Base-by-base conservation (phyloP, 2,329 filamentous ascomycete species). In the Colletotrichum brevisporum region DNA sequence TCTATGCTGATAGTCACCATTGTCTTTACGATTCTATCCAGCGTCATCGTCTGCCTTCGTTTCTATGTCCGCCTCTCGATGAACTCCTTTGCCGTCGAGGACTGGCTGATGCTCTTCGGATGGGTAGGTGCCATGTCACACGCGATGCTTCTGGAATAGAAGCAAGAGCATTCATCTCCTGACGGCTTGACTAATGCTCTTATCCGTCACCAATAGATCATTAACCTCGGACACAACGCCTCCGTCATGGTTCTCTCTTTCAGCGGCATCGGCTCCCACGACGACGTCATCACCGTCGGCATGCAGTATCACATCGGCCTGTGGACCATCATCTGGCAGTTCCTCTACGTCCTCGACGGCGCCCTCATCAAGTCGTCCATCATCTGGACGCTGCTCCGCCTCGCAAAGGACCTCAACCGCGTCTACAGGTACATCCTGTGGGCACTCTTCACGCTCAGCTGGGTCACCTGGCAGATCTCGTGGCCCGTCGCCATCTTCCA, bases 301-400 rank as follows among this genome's bases (percentile, higher is more conserved):
- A 43, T 24, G 36, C 21, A 36, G 27, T 54, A 36, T 15, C 26
- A 54, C 1, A 54, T 36, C 31, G 27, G 52, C 13, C 12, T 54
- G 10, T 54, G 52, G 26, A 53, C 51, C 18, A 36, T 70, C 24
- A 47, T 73, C 12, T 73, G 72, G 72, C 72, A 73, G 52, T 45
- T 63, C n/a, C 68, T 71, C 55, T 71, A 57, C 61, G 43, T 71
- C 21, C 70, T 65, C 47, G 57, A 56, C 47, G 63, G 60, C 45
- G 71, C 66, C 31, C 68, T 71, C 52, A 71, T 71, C 57, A 73
- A 73, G 36, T 51, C 21, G 56, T 72, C 67, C 52, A 73, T 73
- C n/a, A 72, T 67, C 64, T 16, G 64, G 24, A 72, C 70, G 1
- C 41, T 73, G 10, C 50, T 73, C 21, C 60, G 71, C 21, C 68